Conservation (phyloP, 805 yeast genomes). For the Saccharomycopsis sp. region DNA sequence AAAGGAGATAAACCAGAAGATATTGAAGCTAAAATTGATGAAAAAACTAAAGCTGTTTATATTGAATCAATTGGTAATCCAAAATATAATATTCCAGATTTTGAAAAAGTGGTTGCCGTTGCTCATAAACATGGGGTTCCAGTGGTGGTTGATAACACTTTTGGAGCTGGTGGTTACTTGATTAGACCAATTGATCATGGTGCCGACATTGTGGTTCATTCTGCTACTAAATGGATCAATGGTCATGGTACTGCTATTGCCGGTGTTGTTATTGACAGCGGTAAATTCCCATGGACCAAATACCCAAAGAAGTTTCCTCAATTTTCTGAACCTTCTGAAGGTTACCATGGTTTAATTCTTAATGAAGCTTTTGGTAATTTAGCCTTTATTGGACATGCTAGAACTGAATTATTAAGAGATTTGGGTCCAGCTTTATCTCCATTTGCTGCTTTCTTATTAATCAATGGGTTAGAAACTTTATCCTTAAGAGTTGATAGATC, state of each 20-base stretch:
- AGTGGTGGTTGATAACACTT: slow-evolving; percentile 89
- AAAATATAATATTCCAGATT: slow-evolving; percentile 84
- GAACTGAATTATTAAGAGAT: slow-evolving; percentile 84
- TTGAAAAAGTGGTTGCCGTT: slow-evolving; percentile 58
- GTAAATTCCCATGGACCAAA: slow-evolving; percentile 85
- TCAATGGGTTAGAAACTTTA: slow-evolving; percentile 91
- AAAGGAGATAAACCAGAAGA: slow-evolving; percentile 67
- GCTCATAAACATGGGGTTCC: slow-evolving; percentile 87
- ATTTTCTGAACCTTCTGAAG: slow-evolving; percentile 82
- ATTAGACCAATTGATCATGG: slow-evolving; percentile 80
- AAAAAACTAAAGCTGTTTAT: slow-evolving; percentile 80
- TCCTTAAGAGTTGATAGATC: slow-evolving; percentile 93
- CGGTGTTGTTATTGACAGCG: slow-evolving; percentile 83
- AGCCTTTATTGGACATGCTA: slow-evolving; percentile 71
- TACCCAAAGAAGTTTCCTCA: slow-evolving; percentile 87
- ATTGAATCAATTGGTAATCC: slow-evolving; percentile 92
- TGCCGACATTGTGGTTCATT: slow-evolving; percentile 85
- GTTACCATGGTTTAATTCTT: slow-evolving; percentile 82
- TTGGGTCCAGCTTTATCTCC: slow-evolving; percentile 87
- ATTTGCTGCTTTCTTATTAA: slow-evolving; percentile 71
- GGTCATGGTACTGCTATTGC: slow-evolving; percentile 95
- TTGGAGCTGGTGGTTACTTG: slow-evolving; percentile 92
- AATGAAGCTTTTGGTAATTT: slow-evolving; percentile 72
- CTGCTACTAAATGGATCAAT: slow-evolving; percentile 97
- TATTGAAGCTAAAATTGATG: slow-evolving; percentile 66